These are phyloP conservation scores for Umbelopsis sp. DNA, from an alignment of 371 early-diverging fungal genomes.

Conservation along the genomic window DNA sequence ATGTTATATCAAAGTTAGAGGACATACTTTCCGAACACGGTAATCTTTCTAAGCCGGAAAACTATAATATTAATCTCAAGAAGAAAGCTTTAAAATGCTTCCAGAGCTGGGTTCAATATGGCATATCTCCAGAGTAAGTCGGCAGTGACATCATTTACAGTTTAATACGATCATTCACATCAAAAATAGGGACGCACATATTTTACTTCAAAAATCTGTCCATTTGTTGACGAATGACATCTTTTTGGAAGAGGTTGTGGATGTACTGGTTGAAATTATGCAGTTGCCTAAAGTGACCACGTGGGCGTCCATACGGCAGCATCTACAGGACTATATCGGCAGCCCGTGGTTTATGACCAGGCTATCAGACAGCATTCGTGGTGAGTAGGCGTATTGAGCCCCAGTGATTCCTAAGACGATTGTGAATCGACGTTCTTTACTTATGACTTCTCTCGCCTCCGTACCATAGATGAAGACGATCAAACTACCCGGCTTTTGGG, in stretches of 20 bases:
- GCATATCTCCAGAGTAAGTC: constrained; percentile 58
- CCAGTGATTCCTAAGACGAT: too few relatives aligned
- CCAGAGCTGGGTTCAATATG: constrained; percentile 70
- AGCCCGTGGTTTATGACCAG: constrained; percentile 53
- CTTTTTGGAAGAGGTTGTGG: constrained; percentile 54
- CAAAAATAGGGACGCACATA: constrained; percentile 37
- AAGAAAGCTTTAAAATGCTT: constrained; percentile 57
- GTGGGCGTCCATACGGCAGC: constrained; percentile 51
- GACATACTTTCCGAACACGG: constrained; percentile 33
- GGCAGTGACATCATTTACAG: background rate
- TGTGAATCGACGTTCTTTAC: too few relatives aligned
- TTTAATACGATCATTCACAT: background rate
- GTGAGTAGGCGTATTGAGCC: constrained; percentile 25
- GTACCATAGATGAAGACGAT: constrained; percentile 53
- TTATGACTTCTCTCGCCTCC: background rate
- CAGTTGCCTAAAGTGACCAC: constrained; percentile 38
- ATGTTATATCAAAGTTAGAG: constrained; percentile 49
- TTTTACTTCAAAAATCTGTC: constrained; percentile 48
- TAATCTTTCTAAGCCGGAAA: constrained; percentile 14
- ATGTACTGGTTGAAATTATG: constrained; percentile 61
- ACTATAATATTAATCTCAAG: constrained; percentile 30
- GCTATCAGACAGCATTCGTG: constrained; percentile 46
- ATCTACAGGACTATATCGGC: constrained; percentile 58
- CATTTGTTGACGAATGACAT: constrained; percentile 43
- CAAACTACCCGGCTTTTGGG: constrained; percentile 59